phyloP scores from a whole-genome alignment of 2,329 filamentous ascomycete genomes.

The Fusarium tricinctum region DNA sequence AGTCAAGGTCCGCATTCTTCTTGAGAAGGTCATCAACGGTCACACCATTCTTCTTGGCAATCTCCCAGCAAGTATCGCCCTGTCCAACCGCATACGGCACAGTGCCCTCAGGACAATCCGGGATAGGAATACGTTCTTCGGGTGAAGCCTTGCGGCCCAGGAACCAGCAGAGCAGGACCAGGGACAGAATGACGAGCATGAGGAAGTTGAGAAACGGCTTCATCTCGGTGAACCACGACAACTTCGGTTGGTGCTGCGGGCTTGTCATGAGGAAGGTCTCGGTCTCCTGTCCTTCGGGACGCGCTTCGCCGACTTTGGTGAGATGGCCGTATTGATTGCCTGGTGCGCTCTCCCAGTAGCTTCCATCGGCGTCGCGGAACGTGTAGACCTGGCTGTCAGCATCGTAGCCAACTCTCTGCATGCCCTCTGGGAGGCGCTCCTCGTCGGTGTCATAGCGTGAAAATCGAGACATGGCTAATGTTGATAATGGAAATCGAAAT shows the following conservation, averaged over 20 bases:
- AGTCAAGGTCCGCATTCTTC: slow-evolving; percentile 63
- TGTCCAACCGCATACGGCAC: slow-evolving; percentile 57
- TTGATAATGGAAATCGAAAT: not conserved
- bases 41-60: slow-evolving; percentile 60
- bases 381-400: slow-evolving; percentile 68
- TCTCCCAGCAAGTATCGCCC: slow-evolving; percentile 68
- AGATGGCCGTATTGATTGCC: slow-evolving; percentile 65
- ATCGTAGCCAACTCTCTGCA: slow-evolving; percentile 69
- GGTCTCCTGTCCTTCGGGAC: slow-evolving; percentile 48
- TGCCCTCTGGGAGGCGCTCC: slow-evolving; percentile 67
- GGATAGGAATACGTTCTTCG: slow-evolving; percentile 28
- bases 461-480: slow-evolving; percentile 57
- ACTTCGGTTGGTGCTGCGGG: slow-evolving; percentile 43
- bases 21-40: slow-evolving; percentile 62
- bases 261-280: slow-evolving; percentile 52
- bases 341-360: slow-evolving; percentile 64
- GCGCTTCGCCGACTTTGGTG: slow-evolving; percentile 55
- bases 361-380: slow-evolving; percentile 64
- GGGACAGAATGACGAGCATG: slow-evolving; percentile 64
- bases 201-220: slow-evolving; percentile 72
- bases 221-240: slow-evolving; percentile 66
- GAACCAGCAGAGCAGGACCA: slow-evolving; percentile 66
- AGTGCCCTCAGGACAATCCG: slow-evolving; percentile 51
- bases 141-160: slow-evolving; percentile 54
- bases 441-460: slow-evolving; percentile 63